Evolutionary conservation across 2,329 filamentous ascomycete species (phyloP).

Genomic region (Talaromyces sp.): DNA sequence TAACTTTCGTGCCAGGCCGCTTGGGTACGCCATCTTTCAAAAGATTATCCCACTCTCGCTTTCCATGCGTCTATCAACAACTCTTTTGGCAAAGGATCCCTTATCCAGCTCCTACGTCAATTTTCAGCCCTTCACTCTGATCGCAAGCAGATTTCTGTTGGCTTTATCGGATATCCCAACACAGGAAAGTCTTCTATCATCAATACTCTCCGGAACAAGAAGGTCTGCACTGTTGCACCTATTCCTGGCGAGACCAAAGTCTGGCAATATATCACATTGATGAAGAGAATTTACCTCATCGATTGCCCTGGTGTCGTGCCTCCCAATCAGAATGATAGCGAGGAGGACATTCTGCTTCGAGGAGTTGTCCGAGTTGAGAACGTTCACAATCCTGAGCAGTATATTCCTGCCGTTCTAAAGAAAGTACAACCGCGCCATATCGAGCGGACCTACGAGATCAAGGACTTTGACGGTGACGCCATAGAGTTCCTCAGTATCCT

Average conservation of each 20-base stretch:
- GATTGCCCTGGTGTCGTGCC: slow-evolving; percentile 97
- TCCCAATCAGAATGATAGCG: slow-evolving; percentile 77
- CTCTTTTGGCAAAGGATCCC: slow-evolving; percentile 90
- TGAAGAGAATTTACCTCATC: slow-evolving; percentile 92
- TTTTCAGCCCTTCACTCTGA: slow-evolving; percentile 87
- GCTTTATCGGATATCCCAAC: slow-evolving; percentile 86
- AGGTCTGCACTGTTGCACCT: slow-evolving; percentile 87
- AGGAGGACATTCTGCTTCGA: slow-evolving; percentile 82
- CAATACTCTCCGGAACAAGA: slow-evolving; percentile 92
- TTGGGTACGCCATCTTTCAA: slow-evolving; percentile 86
- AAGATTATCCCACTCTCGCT: slow-evolving; percentile 88
- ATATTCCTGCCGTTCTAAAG: slow-evolving; percentile 77
- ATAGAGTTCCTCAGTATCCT: slow-evolving; percentile 83
- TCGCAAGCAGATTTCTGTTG: slow-evolving; percentile 91
- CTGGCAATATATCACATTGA: slow-evolving; percentile 95
- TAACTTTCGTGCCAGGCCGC: slow-evolving; percentile 63
- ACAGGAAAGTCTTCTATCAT: slow-evolving; percentile 96
- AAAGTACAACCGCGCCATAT: slow-evolving; percentile 84
- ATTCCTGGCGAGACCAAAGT: slow-evolving; percentile 97
- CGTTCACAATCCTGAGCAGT: slow-evolving; percentile 93
- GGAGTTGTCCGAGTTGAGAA: slow-evolving; percentile 94
- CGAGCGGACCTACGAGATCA: slow-evolving; percentile 85
- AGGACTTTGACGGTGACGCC: slow-evolving; percentile 62
- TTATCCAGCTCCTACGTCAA: slow-evolving; percentile 88
- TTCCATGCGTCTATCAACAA: slow-evolving; percentile 96